phyloP scores from a whole-genome alignment of 768 basidiomycete genomes.

The Tricholoma hemisulphureum region DNA sequence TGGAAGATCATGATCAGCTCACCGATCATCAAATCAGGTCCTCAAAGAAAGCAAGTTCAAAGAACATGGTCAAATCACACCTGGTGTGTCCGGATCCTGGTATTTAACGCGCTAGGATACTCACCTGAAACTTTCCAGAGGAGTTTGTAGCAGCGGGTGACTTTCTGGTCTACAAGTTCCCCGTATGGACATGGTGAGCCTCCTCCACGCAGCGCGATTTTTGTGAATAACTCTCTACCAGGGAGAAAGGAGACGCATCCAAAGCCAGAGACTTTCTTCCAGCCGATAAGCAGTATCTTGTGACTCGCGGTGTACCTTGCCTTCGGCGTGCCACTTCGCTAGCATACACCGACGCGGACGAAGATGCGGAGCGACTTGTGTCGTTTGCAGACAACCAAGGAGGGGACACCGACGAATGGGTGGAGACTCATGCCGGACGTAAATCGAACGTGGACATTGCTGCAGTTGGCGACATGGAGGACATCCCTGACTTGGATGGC shows the following conservation, averaged over 20 bases:
- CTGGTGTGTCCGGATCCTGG: conserved; percentile 52
- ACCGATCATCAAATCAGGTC: conserved; percentile 56
- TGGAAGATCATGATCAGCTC: conserved; percentile 33
- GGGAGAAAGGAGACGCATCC: conserved; percentile 89
- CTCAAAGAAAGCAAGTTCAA: conserved; percentile 99
- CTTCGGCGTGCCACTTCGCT: conserved; percentile 89
- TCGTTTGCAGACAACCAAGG: conserved; percentile 69
- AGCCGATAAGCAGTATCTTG: conserved; percentile 91
- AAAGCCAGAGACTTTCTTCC: conserved; percentile 93
- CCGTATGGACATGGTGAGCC: conserved; percentile 92
- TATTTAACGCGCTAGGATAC: conserved; percentile 16
- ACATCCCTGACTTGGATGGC: conserved; percentile 84
- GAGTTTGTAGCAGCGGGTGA: conserved; percentile 98
- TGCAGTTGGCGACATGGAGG: conserved; percentile 67
- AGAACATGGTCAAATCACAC: conserved; percentile 95
- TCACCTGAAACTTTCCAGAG: conserved; percentile 49
- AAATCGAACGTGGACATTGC: conserved; percentile 50
- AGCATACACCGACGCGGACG: conserved; percentile 93
- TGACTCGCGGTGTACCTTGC: conserved; percentile 95
- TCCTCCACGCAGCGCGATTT: neutral
- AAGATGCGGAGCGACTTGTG: conserved; percentile 91
- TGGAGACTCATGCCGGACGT: conserved; percentile 92
- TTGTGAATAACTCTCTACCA: conserved; percentile 29
- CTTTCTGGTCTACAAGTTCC: conserved; percentile 97
- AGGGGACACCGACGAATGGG: conserved; percentile 87